A percentile compares a stretch with the other conserved stretches of the same genome.
These are phyloP conservation scores for Jacaranda copaia DNA, from an alignment of 257 asterid species.

Conservation along the genomic window DNA sequence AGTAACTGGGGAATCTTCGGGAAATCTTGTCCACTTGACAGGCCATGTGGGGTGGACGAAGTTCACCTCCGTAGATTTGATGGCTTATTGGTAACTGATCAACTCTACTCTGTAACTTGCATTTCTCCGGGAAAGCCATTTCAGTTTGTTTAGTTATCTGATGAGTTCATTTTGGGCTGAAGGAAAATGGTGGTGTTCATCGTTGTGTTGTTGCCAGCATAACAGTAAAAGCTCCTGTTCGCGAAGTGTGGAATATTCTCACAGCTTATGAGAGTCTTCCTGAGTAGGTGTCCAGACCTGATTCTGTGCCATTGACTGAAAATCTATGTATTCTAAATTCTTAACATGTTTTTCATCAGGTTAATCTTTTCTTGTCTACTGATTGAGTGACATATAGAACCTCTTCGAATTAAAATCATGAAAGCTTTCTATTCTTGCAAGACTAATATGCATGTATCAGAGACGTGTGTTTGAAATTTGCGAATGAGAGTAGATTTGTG, in stretches of 20 bases:
- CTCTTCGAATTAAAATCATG: conserved; percentile 12
- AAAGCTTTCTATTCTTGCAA: neutral
- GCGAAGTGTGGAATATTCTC: conserved; percentile 87
- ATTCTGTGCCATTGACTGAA: neutral
- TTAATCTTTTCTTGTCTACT: neutral
- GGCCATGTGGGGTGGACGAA: conserved; percentile 89
- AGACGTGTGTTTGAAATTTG: conserved; percentile 7
- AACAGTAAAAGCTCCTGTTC: conserved; percentile 89
- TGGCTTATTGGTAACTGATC: conserved; percentile 80
- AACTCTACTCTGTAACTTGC: conserved; percentile 32
- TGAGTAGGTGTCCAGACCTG: conserved; percentile 60
- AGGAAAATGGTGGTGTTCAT: conserved; percentile 99
- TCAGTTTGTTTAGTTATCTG: conserved; percentile 31
- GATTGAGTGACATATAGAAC: neutral
- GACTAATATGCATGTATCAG: conserved; percentile 15
- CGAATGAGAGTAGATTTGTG: neutral
- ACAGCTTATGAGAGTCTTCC: conserved; percentile 91
- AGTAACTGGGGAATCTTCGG: conserved; percentile 86
- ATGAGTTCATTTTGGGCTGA: conserved; percentile 45
- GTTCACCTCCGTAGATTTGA: conserved; percentile 97
- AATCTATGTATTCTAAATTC: neutral
- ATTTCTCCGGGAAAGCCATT: conserved; percentile 26
- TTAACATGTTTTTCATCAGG: neutral
- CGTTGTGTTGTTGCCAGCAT: conserved; percentile 93
- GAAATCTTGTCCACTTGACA: conserved; percentile 71